Evolutionary conservation across 257 asterid genomes (phyloP), one percentile per base, ranked within the genome.

Genomic region (Solanum habrochaites): DNA sequence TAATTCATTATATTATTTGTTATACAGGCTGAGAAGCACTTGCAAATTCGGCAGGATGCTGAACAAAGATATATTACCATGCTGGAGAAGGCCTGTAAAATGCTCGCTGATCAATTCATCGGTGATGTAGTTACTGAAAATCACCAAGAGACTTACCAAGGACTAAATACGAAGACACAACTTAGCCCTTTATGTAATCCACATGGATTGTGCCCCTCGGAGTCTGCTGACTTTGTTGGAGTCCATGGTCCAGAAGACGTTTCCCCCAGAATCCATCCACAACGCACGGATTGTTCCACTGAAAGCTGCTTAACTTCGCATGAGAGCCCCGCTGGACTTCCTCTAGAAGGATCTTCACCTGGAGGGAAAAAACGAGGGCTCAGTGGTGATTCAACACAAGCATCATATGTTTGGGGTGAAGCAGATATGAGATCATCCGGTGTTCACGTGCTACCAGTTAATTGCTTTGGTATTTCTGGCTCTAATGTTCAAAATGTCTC

Each of bases 251-350:
- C 91, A 3, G 86, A 83, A 74, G 94, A 87, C 82, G 89, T 90
- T 77, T 80, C 92, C 58, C 91, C 94, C 23, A 92, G 72, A 66
- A 90, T 93, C 84, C 93, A 89, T 78, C 94, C 88, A 82, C 94
- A 88, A 45, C 62, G 77, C 7, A 87, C 89, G 18, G 97, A 93
- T 87, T 91, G 95, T 73, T 94, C 96, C 70, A 93, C 98, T 1
- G 97, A 95, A 83, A 93, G 98, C 92, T 93, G 98, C 92, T 93
- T 95, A 73, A 95, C 98, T 82, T 93, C 98, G 5, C 98, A 92
- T 86, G 98, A 89, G 87, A 92, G 96, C 56, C 93, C 95, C 0
- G 92, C 91, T 13, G 94, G 95, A 43, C 74, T 93, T 87, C 92
- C 92, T 80, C 87, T 83, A 60, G 96, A 91, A 88, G 94, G 95